Evolutionary conservation across 345 rosid species (phyloP), one percentile per base, ranked within the genome.

Genomic region (Lepidium didymum): DNA sequence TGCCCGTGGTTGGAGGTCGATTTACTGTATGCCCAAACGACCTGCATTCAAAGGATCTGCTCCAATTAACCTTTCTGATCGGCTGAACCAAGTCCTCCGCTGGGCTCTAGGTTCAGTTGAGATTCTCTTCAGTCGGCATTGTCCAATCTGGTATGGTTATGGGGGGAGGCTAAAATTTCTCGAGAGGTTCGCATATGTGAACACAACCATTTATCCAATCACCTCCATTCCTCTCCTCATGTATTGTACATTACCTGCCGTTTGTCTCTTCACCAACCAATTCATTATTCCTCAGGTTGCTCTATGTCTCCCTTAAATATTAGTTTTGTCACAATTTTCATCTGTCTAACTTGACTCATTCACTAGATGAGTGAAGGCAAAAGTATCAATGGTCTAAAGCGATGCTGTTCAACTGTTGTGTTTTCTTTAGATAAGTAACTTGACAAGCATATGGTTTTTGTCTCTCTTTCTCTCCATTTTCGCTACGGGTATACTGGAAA

Each of bases 1-100:
- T 74, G 91, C 95, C 36, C 91, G 96, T 54, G 98, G 98, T 31
- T 92, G 98, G 98, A 82, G 94, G 15, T 92, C 98, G 45, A 83
- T 89, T 76, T 89, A 92, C 78, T 89, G 97, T 74, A 85, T 86
- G 81, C 97, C 97, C 5, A 83, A 88, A 68, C 89, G 49, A 15
- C 80, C 95, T 12, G 95, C 95, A 59, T 88, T 90, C 65, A 90
- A 88, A 58, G 97, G 95, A 33, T 90, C 95, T 78, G 92, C 94
- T 72, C 96, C 96, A 16, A 90, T 90, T 27, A 90, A 90, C 81
- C 96, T 90, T 78, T 88, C 95, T 11, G 97, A 90, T 79, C 86
- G 95, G 58, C 69, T 91, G 70, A 89, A 91, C 84, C 97, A 91
- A 83, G 94, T 91, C 79, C 94, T 91, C 70, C 82, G 94, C 21